Base-by-base conservation (phyloP, 768 basidiomycete species). In the Mycena rebaudengoi region DNA sequence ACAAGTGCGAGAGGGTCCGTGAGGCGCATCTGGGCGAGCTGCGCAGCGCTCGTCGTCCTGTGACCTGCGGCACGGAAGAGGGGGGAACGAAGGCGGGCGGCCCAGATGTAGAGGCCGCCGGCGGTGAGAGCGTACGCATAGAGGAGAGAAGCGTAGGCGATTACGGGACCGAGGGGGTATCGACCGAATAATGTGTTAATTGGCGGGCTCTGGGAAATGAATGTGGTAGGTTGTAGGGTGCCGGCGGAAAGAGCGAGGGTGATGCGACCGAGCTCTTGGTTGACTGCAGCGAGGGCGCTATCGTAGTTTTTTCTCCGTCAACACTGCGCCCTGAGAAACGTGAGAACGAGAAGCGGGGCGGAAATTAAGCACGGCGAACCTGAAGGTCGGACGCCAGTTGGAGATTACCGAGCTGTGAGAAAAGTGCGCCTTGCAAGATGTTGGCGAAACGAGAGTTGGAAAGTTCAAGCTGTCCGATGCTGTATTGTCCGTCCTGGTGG, bases 1-100 rank as follows among this genome's bases (percentile, higher is more conserved):
- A 68, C 55, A 39, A 64, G 62, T 18, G 62, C 62, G 16, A 61
- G 62, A 7, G 66, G 66, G 28, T 68, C 62, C 32, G 59, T 57
- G 20, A 68, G 62, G 33, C 62, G 66, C 61, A 57, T 33, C 37
- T 68, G 66, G 28, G 59, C 55, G 25, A 68, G 62, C 25, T 64
- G 66, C 44, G 52, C 49, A 1, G 66, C 54, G 32, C 45, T 64
- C 21, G 59, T 30, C 4, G 58, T 32, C 25, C 23, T 37, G 33
- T 29, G 48, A 1, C 49, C 53, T 2, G 62, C 62, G 0, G 32
- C 33, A 28, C 56, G 65, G 60, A 62, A 37, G 51, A 67, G 35
- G 18, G 50, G 28, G 11, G 56, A 25, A 37, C 59, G 66, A 0
- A 68, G 48, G 49, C 59, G 59, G 18, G 66, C 46, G 37, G 66